Percentiles rank a stretch among this genome's conserved stretches.
Evolutionary conservation across 345 rosid genomes (phyloP).

Genomic region (Kandelia obovata): DNA sequence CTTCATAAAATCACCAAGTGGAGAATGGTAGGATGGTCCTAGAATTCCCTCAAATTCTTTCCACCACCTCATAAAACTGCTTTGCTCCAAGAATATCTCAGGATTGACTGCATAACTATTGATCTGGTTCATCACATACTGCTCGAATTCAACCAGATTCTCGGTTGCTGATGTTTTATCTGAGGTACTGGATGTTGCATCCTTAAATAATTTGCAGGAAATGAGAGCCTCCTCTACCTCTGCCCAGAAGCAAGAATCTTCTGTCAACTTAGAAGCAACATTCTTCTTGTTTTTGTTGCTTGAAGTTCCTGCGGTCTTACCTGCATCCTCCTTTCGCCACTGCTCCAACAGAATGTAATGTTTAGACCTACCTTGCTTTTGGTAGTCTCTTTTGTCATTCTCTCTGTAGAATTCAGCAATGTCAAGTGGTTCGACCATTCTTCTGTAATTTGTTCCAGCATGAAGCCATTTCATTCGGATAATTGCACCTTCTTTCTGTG

Average conservation of each 20-base stretch:
- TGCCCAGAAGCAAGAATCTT: constrained; percentile 87
- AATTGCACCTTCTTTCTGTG: constrained; percentile 36
- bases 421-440: constrained; percentile 72
- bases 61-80: constrained; percentile 19
- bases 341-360: constrained; percentile 51
- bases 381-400: constrained; percentile 28
- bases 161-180: constrained; percentile 6
- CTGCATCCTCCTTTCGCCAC: constrained; percentile 33
- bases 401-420: constrained; percentile 55
- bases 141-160: constrained; percentile 33
- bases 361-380: constrained; percentile 35
- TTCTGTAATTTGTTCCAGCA: constrained; percentile 49
- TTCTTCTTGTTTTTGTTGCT: constrained; percentile 14
- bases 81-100: constrained; percentile 50
- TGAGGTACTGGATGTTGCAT: constrained; percentile 6
- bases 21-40: background rate
- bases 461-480: constrained; percentile 39
- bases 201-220: constrained; percentile 12
- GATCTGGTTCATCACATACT: constrained; percentile 38
- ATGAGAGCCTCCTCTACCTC: constrained; percentile 63
- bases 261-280: constrained; percentile 27
- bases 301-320: background rate
- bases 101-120: constrained; percentile 45
- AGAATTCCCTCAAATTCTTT: background rate
- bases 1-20: background rate